Conservation (phyloP, 164 flowering plant genomes). For the Protea cynaroides region DNA sequence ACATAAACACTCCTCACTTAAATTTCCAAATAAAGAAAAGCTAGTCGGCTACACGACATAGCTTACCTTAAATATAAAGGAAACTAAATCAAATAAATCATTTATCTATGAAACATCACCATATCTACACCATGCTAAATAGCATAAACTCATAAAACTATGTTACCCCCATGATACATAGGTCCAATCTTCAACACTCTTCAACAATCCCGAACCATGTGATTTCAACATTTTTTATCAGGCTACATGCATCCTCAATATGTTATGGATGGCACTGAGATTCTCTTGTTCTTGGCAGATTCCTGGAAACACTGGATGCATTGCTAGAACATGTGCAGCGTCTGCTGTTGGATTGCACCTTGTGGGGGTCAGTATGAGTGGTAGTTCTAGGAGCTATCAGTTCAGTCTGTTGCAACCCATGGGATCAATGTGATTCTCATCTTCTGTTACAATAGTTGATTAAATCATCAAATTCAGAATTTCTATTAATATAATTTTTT, state of each 20-base stretch:
- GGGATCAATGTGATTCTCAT: not conserved
- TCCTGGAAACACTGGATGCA: slow-evolving; percentile 94
- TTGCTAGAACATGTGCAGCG: slow-evolving; percentile 97
- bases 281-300: slow-evolving; percentile 59
- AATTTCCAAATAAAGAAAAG: too few species aligned
- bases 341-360: slow-evolving; percentile 87
- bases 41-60: too few species aligned
- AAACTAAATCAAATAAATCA: too few species aligned
- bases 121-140: too few species aligned
- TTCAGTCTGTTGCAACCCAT: not conserved
- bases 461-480: not conserved
- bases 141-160: too few species aligned
- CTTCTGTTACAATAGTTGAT: not conserved
- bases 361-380: slow-evolving; percentile 50
- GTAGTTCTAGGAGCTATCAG: not conserved
- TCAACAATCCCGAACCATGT: not conserved
- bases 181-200: too few species aligned
- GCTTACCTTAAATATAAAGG: too few species aligned
- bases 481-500: not conserved
- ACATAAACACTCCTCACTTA: too few species aligned
- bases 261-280: slow-evolving; percentile 26
- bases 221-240: slow-evolving; percentile 3
- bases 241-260: slow-evolving; percentile 25
- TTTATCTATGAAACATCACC: too few species aligned
- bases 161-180: too few species aligned